Evolutionary conservation across 2,329 filamentous ascomycete species (phyloP), one percentile per base, ranked within the genome.

Genomic region (Claviceps sp.): DNA sequence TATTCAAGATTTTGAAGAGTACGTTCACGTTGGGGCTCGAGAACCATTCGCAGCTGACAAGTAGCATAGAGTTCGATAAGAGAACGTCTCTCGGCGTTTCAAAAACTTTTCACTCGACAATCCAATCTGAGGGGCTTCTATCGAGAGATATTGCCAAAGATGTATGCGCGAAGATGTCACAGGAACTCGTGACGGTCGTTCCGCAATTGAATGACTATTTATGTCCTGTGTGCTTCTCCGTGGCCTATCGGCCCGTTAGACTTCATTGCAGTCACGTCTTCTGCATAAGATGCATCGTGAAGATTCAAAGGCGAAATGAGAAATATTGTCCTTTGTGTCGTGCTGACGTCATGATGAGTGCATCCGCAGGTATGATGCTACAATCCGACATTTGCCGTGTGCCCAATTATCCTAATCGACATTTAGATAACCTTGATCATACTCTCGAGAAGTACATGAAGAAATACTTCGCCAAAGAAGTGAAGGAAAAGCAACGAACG

Each of bases 1-100:
- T 93, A 60, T 72, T 72, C 37, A 95, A 95, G 66, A 95, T 95
- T 49, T 68, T 95, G 50, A 95, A 95, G 66, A 95, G 83, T 85
- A 64, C 55, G 77, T 66, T 29, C 17, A 23, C 23, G 14, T 13
- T 6, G 23, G 17, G 36, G 16, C 20, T 37, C n/a, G 20, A 17
- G 2, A 23, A n/a, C 5, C 20, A 42, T 11, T n/a, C 17, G 45
- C 36, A 46, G 26, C 45, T 54, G 39, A 51, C 20, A 22, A 22
- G 5, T 9, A 42, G 17, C 40, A 49, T 16, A 89, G 81, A 91
- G 68, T 95, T 95, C 63, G 86, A 93, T 67, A 95, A 95, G 67
- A 79, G 82, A 53, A 95, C 88, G 1, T 80, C 84, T 1, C 72
- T 94, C 20, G 81, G 83, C 26, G 81, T 84, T 1, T 80, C 80